phyloP scores from a whole-genome alignment of 2,329 filamentous ascomycete genomes.

The Hymenoscyphus repandus region DNA sequence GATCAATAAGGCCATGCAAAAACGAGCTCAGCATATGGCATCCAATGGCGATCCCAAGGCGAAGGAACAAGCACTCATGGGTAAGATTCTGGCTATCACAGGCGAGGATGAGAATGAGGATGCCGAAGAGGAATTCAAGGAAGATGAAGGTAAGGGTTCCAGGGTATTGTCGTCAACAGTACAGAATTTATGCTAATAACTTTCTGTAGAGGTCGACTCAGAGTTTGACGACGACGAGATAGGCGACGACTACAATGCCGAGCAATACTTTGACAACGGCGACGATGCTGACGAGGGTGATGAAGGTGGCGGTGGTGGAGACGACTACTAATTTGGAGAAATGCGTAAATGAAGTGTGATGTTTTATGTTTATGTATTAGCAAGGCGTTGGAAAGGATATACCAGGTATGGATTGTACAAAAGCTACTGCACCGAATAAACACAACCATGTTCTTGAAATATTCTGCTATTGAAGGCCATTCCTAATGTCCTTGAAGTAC shows the following conservation, averaged over 20 bases:
- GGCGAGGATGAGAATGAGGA: constrained; percentile 37
- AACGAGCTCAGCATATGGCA: constrained; percentile 22
- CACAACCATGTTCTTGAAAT: too few species aligned
- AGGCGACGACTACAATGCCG: constrained; percentile 58
- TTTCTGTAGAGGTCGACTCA: constrained; percentile 41
- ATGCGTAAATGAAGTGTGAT: too few species aligned
- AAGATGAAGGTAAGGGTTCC: constrained; percentile 33
- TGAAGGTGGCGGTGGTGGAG: constrained; percentile 39
- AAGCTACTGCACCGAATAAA: too few species aligned
- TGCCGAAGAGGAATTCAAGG: constrained; percentile 28
- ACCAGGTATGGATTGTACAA: too few species aligned
- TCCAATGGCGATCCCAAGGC: background rate
- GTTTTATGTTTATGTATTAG: too few species aligned
- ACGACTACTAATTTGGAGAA: constrained; percentile 15
- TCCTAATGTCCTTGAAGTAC: too few species aligned
- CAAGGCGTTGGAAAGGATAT: too few species aligned
- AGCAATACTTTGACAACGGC: constrained; percentile 59
- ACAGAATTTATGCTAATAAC: constrained; percentile 3
- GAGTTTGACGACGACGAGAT: constrained; percentile 56
- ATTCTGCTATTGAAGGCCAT: too few species aligned
- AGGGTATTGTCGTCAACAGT: background rate
- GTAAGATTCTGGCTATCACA: constrained; percentile 22
- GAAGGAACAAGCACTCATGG: constrained; percentile 29
- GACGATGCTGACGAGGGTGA: constrained; percentile 50
- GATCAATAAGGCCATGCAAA: constrained; percentile 27